Conservation (phyloP, 331 rosid species). For the Acacia pycnantha region DNA sequence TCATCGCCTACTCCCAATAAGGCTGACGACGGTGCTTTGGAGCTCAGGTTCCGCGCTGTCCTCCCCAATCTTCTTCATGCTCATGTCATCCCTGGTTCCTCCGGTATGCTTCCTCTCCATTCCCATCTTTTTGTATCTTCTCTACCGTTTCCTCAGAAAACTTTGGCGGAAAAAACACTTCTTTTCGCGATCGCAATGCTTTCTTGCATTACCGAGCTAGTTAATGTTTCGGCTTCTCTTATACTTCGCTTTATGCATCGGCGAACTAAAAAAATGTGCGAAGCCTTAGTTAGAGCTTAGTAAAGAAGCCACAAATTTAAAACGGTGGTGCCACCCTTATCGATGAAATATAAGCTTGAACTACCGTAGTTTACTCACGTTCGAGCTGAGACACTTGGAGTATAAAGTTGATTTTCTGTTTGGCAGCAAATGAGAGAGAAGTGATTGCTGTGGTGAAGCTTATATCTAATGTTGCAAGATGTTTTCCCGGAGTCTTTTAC, state of each 20-base stretch:
- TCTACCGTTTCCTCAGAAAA: neutral
- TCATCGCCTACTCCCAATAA: conserved; percentile 46
- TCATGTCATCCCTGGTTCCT: conserved; percentile 64
- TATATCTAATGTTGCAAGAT: conserved; percentile 56
- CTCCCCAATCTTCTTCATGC: conserved; percentile 79
- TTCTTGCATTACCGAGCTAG: neutral
- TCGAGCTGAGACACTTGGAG: neutral
- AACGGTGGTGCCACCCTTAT: neutral
- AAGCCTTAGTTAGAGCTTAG: neutral
- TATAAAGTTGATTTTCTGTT: neutral
- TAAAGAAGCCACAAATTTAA: neutral
- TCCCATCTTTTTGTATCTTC: neutral
- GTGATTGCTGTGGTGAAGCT: conserved; percentile 75
- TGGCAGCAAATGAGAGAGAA: conserved; percentile 68
- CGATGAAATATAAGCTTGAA: neutral
- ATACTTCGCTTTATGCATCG: neutral
- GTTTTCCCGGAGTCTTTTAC: conserved; percentile 79
- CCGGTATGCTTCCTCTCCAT: conserved; percentile 40
- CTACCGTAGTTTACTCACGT: neutral
- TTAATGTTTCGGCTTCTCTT: neutral
- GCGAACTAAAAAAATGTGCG: neutral
- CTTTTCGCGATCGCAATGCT: neutral
- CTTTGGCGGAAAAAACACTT: neutral
- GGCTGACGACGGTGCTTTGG: conserved; percentile 63
- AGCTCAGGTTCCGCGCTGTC: conserved; percentile 71